Base-by-base conservation (phyloP, 306 rosid genomes). In the Begonia peltatifolia region DNA sequence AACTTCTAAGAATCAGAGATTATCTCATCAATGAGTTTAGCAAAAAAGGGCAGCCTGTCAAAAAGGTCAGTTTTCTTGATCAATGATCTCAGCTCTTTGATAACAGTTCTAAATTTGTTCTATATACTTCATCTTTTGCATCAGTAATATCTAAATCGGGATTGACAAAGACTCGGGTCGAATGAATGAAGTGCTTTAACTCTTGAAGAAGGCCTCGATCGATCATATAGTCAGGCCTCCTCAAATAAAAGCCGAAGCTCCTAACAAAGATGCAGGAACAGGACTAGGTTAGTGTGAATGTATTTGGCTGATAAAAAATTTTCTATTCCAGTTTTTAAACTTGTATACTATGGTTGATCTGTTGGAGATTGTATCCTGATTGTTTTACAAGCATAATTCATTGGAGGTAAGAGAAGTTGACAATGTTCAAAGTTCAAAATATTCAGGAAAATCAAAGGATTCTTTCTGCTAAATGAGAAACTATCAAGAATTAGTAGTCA, bases 1-100 rank as follows among this genome's bases (percentile, higher is more conserved):
- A 90, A 67, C 99, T 90, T 63, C 83, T 86, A 42, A 76, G 95
- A 66, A 77, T 90, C 59, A 76, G 78, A 60, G 94, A 79, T 63
- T 85, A 90, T 68, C 87, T 90, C 38, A 79, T 47, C 50, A 74
- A 49, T 12, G 95, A 90, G 66, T 65, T 90, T 41, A 36, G 30
- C 42, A 80, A 83, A 74, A 90, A 90, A 3, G 95, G 99, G 54
- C 95, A 90, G 71, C 84, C 94, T 61, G 58, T 80, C 64, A 93
- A 90, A 71, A 80, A 68, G 92, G 99, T 86, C 58, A 66, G 87
- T 75, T 63, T 23, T 41, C 54, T 59, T 54, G 11, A 35, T 54
- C 18, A 14, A 35, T 8, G 54, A 47, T 54, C 63, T 54, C 35
- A 3, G 6, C 35, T 25, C 6, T 25, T 6, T 2, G 47, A 43